Conservation (phyloP, 306 rosid genomes). For the Macrotyloma uniflorum region DNA sequence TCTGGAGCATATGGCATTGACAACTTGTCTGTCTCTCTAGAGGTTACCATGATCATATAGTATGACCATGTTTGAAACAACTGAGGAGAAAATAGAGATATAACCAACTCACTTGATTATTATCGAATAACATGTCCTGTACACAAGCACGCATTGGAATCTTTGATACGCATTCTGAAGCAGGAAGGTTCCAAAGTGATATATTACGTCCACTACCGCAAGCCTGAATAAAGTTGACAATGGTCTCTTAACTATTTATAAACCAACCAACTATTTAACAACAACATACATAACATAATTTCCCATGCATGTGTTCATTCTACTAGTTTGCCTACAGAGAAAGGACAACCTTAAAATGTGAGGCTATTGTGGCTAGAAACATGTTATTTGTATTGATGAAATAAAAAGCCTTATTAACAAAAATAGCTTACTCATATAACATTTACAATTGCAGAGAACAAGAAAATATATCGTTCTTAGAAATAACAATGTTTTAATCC, state of each 20-base stretch:
- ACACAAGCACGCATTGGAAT: conserved; percentile 63
- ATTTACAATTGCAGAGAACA: not conserved
- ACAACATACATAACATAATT: conserved; percentile 11
- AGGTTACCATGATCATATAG: conserved; percentile 15
- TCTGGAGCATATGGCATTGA: not conserved
- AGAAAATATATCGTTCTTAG: not conserved
- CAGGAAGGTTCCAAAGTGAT: conserved; percentile 92
- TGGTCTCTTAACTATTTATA: conserved; percentile 21
- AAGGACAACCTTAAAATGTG: conserved; percentile 10
- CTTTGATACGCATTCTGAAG: conserved; percentile 75
- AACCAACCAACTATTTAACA: conserved; percentile 20
- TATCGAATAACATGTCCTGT: conserved; percentile 80
- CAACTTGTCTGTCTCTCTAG: not conserved
- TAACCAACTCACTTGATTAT: conserved; percentile 70
- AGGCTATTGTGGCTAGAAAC: conserved; percentile 15
- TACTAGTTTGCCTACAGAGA: conserved; percentile 16
- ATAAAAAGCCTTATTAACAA: not conserved
- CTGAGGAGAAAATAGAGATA: conserved; percentile 7
- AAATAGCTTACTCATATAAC: conserved; percentile 11
- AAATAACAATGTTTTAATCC: not conserved
- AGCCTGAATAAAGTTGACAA: conserved; percentile 58
- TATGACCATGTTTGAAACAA: conserved; percentile 17
- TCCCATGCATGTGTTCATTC: conserved; percentile 15
- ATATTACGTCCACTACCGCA: conserved; percentile 79
- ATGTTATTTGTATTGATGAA: conserved; percentile 3